Percentiles rank a stretch among this genome's conserved stretches.
These are phyloP conservation scores for Fusarium agapanthi DNA, from an alignment of 2,329 filamentous ascomycete genomes.

Conservation along the genomic window DNA sequence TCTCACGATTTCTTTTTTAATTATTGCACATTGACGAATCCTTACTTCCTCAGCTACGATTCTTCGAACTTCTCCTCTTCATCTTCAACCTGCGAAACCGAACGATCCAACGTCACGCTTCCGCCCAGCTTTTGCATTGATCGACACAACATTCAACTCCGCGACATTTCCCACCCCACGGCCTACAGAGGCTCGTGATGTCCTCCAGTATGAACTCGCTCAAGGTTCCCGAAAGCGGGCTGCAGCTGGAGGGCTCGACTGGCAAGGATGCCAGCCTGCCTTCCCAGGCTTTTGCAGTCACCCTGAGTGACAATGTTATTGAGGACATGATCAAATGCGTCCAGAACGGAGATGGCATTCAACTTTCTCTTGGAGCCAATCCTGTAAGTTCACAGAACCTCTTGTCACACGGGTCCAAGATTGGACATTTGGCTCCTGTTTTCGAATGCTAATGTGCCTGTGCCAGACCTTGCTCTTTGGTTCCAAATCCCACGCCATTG, in stretches of 20 bases:
- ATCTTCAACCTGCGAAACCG: slow-evolving; percentile 6
- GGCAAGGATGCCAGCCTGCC: slow-evolving; percentile 55
- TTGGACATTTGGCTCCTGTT: not conserved
- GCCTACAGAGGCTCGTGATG: slow-evolving; percentile 41
- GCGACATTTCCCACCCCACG: slow-evolving; percentile 43
- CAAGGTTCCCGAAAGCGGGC: slow-evolving; percentile 65
- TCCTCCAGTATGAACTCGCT: slow-evolving; percentile 60
- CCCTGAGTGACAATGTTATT: slow-evolving; percentile 65
- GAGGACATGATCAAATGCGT: slow-evolving; percentile 70
- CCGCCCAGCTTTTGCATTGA: slow-evolving; percentile 29
- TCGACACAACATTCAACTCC: slow-evolving; percentile 38
- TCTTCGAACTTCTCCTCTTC: not conserved
- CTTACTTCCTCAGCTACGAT: slow-evolving; percentile 2
- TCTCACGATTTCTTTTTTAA: slow-evolving; percentile 23
- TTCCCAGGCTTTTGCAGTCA: slow-evolving; percentile 66
- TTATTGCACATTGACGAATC: slow-evolving; percentile 18
- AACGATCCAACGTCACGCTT: slow-evolving; percentile 17
- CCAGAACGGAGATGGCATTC: slow-evolving; percentile 63
- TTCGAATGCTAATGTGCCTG: slow-evolving; percentile 25
- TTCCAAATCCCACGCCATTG: slow-evolving; percentile 58
- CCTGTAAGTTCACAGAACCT: slow-evolving; percentile 61
- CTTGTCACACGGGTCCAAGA: not conserved
- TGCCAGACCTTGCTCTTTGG: slow-evolving; percentile 64
- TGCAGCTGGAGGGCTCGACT: slow-evolving; percentile 64
- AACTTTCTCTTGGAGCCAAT: slow-evolving; percentile 64